Conservation (phyloP, 2,329 filamentous ascomycete species). For the Pyricularia pennisetigena region DNA sequence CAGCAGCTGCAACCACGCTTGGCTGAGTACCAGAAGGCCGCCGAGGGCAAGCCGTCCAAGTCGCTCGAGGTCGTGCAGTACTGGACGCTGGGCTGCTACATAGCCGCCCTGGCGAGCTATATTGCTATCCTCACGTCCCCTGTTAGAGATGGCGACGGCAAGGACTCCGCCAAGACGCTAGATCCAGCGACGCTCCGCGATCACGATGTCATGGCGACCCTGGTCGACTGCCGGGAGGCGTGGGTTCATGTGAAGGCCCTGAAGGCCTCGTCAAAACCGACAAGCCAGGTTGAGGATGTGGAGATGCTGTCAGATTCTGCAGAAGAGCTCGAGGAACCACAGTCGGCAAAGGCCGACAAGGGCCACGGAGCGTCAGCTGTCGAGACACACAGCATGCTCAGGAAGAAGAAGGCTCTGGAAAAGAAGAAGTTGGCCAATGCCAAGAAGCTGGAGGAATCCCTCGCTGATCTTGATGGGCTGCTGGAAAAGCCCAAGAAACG, state of each 20-base stretch:
- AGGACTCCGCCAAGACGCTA: slow-evolving; percentile 45
- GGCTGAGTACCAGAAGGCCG: slow-evolving; percentile 44
- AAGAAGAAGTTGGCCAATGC: slow-evolving; percentile 28
- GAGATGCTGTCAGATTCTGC: background rate
- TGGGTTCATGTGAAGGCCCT: slow-evolving; percentile 69
- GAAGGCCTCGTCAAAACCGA: slow-evolving; percentile 21
- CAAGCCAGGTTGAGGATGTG: slow-evolving; percentile 11
- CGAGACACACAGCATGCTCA: background rate
- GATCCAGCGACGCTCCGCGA: slow-evolving; percentile 74
- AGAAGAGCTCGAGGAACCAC: background rate
- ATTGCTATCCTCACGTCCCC: slow-evolving; percentile 87
- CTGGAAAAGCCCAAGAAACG: slow-evolving; percentile 36
- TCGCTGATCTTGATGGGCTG: slow-evolving; percentile 62
- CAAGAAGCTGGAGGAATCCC: slow-evolving; percentile 56
- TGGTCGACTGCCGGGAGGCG: slow-evolving; percentile 69
- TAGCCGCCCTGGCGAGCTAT: slow-evolving; percentile 84
- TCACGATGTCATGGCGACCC: slow-evolving; percentile 80
- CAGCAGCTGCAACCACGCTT: slow-evolving; percentile 60
- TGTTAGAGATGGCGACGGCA: slow-evolving; percentile 42
- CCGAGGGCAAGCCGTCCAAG: slow-evolving; percentile 38
- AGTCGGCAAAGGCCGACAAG: slow-evolving; percentile 15
- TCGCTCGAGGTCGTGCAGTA: slow-evolving; percentile 62
- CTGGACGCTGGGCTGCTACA: slow-evolving; percentile 74
- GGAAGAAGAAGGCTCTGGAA: slow-evolving; percentile 16
- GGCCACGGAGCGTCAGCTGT: background rate